Percentiles rank a stretch among this genome's conserved stretches.
These are phyloP conservation scores for Cenococcum geophilum DNA, from an alignment of 495 filamentous ascomycete genomes.

Conservation along the genomic window DNA sequence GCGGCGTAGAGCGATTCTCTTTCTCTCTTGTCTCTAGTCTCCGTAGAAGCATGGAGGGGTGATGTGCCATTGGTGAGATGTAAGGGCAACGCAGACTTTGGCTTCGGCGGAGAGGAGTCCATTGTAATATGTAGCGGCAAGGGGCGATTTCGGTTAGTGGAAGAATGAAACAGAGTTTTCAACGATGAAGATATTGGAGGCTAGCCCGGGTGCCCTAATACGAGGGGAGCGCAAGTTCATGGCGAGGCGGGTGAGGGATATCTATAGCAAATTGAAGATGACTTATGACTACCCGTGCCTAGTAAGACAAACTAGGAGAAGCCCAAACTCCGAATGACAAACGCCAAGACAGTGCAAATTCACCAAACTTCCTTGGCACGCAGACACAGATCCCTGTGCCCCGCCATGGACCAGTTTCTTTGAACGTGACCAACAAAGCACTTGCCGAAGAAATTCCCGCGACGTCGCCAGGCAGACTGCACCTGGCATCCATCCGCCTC, in stretches of 20 bases:
- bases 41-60: conserved; percentile 17
- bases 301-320: neutral
- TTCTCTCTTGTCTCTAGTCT: conserved; percentile 30
- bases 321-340: neutral
- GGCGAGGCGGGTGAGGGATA: neutral
- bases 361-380: no score
- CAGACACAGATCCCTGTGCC: no score
- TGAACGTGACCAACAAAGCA: no score
- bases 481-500: neutral
- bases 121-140: neutral
- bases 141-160: no score
- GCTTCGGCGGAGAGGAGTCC: conserved; percentile 25
- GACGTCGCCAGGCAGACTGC: no score
- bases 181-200: neutral
- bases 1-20: conserved; percentile 27
- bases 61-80: conserved; percentile 27
- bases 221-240: neutral
- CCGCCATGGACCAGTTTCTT: no score
- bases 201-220: neutral
- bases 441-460: no score
- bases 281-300: no score
- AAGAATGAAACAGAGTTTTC: no score
- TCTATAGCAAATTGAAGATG: no score
- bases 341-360: no score
- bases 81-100: conserved; percentile 27